Evolutionary conservation across 768 basidiomycete genomes (phyloP).

Genomic region (Mycena maculata): DNA sequence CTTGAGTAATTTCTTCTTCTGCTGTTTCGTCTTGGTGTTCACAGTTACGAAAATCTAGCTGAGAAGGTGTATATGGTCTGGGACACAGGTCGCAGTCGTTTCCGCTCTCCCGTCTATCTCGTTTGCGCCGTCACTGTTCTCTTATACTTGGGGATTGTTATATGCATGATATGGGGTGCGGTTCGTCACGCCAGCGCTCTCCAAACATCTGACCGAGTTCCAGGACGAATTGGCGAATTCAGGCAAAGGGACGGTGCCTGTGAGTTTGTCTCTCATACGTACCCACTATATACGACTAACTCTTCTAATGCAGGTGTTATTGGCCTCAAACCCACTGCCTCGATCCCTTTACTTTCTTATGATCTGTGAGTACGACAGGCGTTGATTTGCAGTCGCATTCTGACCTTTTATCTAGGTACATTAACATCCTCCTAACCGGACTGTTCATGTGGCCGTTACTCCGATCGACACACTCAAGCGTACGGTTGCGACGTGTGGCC

Average conservation of each 20-base stretch:
- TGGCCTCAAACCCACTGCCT: conserved; percentile 56
- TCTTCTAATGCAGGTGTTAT: conserved; percentile 46
- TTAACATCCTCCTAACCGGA: conserved; percentile 52
- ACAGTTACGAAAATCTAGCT: conserved; percentile 39
- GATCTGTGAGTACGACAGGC: conserved; percentile 53
- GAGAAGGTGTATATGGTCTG: conserved; percentile 62
- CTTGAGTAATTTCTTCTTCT: conserved; percentile 46
- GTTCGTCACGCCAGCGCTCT: background rate
- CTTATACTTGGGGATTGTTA: conserved; percentile 53
- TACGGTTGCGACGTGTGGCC: conserved; percentile 51
- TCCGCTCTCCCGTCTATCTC: conserved; percentile 56
- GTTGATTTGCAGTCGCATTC: background rate
- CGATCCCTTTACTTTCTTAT: conserved; percentile 58
- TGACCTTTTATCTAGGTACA: conserved; percentile 33
- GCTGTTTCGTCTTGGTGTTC: conserved; percentile 7
- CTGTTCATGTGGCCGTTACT: conserved; percentile 62
- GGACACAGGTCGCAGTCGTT: conserved; percentile 47
- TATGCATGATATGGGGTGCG: conserved; percentile 53
- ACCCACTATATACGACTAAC: background rate
- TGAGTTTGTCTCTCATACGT: background rate
- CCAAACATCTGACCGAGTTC: background rate
- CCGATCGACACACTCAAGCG: conserved; percentile 47
- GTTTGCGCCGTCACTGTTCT: conserved; percentile 50
- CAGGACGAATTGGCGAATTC: conserved; percentile 53
- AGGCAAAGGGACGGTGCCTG: conserved; percentile 51